phyloP scores from a whole-genome alignment of 352 stramenopile species.

The Pythium aquatile region DNA sequence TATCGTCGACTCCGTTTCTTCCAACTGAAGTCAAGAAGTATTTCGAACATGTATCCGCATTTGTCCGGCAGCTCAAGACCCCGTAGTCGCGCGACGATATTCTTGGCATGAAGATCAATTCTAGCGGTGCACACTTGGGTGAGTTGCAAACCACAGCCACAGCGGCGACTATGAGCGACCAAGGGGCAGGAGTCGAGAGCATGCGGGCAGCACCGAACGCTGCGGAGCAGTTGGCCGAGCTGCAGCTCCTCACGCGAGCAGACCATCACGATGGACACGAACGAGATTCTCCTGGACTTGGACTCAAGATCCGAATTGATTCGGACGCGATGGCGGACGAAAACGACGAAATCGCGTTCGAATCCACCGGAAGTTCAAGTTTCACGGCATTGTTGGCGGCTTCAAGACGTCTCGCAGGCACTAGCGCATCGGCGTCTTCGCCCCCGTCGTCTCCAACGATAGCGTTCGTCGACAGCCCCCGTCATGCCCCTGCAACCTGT shows the following conservation, averaged over 20 bases:
- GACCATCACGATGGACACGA: conserved; percentile 23
- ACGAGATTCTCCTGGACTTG: not conserved
- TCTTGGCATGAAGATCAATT: conserved; percentile 1
- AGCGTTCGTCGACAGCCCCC: not conserved
- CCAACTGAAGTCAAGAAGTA: conserved; percentile 25
- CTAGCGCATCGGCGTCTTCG: not conserved
- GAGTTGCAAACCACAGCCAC: not conserved
- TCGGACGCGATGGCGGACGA: conserved; percentile 13
- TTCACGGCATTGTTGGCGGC: conserved; percentile 23
- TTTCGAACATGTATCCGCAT: conserved; percentile 24
- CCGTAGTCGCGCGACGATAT: conserved; percentile 3
- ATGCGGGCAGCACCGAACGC: not conserved
- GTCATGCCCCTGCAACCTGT: not conserved
- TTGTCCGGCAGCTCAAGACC: conserved; percentile 25
- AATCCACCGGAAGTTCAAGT: conserved; percentile 3
- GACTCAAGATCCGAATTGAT: conserved; percentile 11
- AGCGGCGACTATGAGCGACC: not conserved
- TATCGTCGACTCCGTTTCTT: conserved; percentile 15
- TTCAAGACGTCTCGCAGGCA: conserved; percentile 20
- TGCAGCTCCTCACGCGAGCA: conserved; percentile 41
- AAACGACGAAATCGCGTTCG: not conserved
- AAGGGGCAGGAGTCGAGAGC: not conserved
- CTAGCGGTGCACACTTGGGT: not conserved
- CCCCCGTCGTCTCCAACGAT: not conserved
- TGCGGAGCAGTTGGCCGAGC: conserved; percentile 41